Evolutionary conservation across 495 filamentous ascomycete species (phyloP), one percentile per base, ranked within the genome.

Genomic region (Pseudomonodictys pantanalensis): DNA sequence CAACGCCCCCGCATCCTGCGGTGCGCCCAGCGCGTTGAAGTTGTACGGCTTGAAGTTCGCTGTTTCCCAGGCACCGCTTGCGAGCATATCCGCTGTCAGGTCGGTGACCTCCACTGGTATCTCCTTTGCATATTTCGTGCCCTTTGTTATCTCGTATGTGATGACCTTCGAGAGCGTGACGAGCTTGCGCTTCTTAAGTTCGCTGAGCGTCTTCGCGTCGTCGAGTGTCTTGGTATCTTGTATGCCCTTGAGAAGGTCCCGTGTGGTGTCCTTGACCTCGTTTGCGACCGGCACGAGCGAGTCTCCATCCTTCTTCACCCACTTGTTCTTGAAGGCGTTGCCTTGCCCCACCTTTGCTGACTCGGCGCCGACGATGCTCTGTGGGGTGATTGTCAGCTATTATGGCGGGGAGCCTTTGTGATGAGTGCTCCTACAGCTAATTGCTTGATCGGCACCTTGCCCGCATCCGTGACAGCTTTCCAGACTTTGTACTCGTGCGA

Each of bases 401-500:
- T 10, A 10, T 28, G 4, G 25, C 15, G 22, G 25, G 1, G 12
- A 12, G 2, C 18, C 12, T 12, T 69, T 71, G 68, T 62, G 17
- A 56, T 52, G 44, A 64, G 48, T 55, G 50, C 51, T 71, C 71
- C 11, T 76, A 77, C 76, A 48, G 83, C 81, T 58, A 96, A 76
- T 58, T 97, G 91, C 61, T 82, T 77, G 57, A 96, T 85, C 68
- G 95, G 77, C 30, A 95, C 86, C 55, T 87, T 87, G 60, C 95
- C 71, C 32, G 89, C 86, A 58, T 83, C 79, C 61, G 84, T 79
- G 17, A 97, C 82, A 3, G 89, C 91, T 58, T 92, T 84, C 74
- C 95, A 98, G 47, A 98, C 92, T 66, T 90, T 91, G 54, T 87
- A 92, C 73, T 98, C 93, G 75, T 96, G 92, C 66, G 89, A 93